Percentiles rank a stretch among this genome's conserved stretches.
phyloP scores from a whole-genome alignment of 176 grass and related monocot species.

The Cenchrus fungigraminus region DNA sequence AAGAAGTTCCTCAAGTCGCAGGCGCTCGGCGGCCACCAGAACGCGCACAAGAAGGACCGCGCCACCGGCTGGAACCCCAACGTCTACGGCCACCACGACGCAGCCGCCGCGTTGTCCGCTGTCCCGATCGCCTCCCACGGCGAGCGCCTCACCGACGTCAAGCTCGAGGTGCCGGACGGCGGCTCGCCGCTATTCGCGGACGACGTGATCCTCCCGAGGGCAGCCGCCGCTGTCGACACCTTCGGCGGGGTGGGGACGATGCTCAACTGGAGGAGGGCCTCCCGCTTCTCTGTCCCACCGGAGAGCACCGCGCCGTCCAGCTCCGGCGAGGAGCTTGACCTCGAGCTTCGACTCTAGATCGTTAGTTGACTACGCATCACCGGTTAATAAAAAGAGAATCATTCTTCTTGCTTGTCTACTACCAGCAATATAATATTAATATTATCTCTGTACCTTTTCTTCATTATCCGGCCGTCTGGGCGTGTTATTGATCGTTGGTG shows the following conservation, averaged over 20 bases:
- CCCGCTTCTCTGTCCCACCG: background rate
- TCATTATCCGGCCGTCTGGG: too few species aligned
- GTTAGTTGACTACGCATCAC: too few species aligned
- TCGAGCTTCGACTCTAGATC: constrained; percentile 52
- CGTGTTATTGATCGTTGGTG: too few species aligned
- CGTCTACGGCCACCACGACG: constrained; percentile 35
- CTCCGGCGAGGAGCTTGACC: constrained; percentile 34
- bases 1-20: constrained; percentile 79
- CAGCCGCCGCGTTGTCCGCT: too few species aligned
- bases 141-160: background rate
- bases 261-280: constrained; percentile 42
- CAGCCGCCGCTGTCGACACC: constrained; percentile 25
- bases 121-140: constrained; percentile 10
- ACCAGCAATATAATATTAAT: too few species aligned
- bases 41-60: constrained; percentile 75
- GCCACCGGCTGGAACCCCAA: constrained; percentile 38
- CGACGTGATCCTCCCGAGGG: background rate
- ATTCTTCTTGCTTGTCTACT: too few species aligned
- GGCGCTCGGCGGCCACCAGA: constrained; percentile 94
- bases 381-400: too few species aligned
- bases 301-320: background rate
- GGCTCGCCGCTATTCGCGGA: too few species aligned
- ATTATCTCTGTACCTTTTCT: too few species aligned
- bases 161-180: constrained; percentile 5
- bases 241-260: constrained; percentile 7